Conservation (phyloP, 306 rosid species). For the Medicago truncatula region MtrunA17r5.0-ANR NC_053045.1:28902001-28902500, state of each 20-base stretch:
- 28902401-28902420: conserved; percentile 6
- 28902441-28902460: conserved; percentile 35
- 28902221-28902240: background rate
- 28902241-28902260: background rate
- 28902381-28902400: background rate
- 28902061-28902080: too few species aligned
- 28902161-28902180: background rate
- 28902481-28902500: conserved; percentile 28
- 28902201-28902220: background rate
- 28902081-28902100: too few species aligned
- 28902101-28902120: too few species aligned
- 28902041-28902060: too few species aligned
- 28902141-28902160: too few species aligned
- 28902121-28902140: too few species aligned
- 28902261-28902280: background rate
- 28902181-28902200: background rate
- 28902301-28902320: conserved; percentile 19
- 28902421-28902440: conserved; percentile 43
- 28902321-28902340: conserved; percentile 1
- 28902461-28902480: conserved; percentile 18
- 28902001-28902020: too few species aligned
- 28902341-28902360: too few species aligned
- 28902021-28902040: too few species aligned
- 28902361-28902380: background rate
- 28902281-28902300: background rate